These are phyloP conservation scores for Athelia sp. DNA, from an alignment of 1,284 basidiomycete genomes.

Conservation along the genomic window DNA sequence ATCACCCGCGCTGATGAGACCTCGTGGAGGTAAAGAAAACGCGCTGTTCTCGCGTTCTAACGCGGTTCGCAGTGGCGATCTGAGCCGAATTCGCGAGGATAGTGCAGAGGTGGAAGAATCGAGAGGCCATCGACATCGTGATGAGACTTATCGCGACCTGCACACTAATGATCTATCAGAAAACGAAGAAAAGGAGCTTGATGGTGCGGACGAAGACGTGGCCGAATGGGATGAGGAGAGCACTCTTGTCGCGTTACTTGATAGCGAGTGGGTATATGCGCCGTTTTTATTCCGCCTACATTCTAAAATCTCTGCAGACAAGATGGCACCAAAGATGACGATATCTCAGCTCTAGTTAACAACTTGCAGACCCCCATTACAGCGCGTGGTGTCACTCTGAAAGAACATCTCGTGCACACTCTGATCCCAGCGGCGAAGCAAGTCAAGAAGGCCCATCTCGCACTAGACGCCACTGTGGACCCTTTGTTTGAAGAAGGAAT, in stretches of 20 bases:
- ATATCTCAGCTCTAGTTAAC: conserved; percentile 37
- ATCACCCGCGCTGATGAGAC: not conserved
- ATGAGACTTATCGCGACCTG: not conserved
- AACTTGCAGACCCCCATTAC: conserved; percentile 44
- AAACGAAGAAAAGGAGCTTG: conserved; percentile 10
- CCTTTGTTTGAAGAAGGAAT: conserved; percentile 39
- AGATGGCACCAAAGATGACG: conserved; percentile 21
- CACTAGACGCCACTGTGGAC: conserved; percentile 45
- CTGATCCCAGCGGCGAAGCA: conserved; percentile 48
- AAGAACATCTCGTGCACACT: conserved; percentile 44
- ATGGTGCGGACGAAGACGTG: conserved; percentile 22
- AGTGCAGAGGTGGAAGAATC: not conserved
- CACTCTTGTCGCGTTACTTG: conserved; percentile 48
- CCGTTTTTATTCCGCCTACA: conserved; percentile 1
- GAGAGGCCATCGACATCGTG: not conserved
- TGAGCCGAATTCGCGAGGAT: not conserved
- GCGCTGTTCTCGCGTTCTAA: no score
- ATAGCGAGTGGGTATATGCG: conserved; percentile 32
- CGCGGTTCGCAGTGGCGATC: not conserved
- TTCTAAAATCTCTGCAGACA: conserved; percentile 6
- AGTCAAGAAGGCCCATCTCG: conserved; percentile 38
- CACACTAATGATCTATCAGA: not conserved
- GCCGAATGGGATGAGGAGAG: conserved; percentile 54
- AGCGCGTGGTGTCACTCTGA: conserved; percentile 33
- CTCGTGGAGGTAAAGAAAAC: no score